These are phyloP conservation scores for Syzygium grande DNA, from an alignment of 345 rosid genomes.

Conservation along the genomic window DNA sequence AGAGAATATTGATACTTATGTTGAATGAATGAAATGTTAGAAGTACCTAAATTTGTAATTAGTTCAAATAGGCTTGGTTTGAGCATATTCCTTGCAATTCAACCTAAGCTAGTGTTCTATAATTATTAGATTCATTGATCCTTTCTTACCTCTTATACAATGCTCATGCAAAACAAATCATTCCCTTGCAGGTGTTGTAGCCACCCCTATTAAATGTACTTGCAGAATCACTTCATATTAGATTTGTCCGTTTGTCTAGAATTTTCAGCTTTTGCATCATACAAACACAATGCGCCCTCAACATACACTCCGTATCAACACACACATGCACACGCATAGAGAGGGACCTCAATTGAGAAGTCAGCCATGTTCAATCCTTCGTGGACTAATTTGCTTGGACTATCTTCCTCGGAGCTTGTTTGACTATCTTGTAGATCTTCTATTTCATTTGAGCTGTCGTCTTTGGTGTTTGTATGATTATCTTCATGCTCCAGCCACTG, in stretches of 20 bases:
- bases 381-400: neutral
- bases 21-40: neutral
- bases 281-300: neutral
- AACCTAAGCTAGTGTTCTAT: neutral
- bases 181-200: neutral
- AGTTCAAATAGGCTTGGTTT: rapidly evolving
- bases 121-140: neutral
- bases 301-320: too few relatives aligned
- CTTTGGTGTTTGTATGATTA: too few relatives aligned
- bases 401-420: neutral
- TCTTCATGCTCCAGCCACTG: too few relatives aligned
- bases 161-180: neutral
- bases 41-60: neutral
- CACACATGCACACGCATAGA: too few relatives aligned
- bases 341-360: neutral
- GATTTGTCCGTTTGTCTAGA: neutral
- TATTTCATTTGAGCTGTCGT: too few relatives aligned
- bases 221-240: neutral
- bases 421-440: too few relatives aligned
- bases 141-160: neutral
- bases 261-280: neutral
- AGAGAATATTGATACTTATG: neutral
- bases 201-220: neutral
- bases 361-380: too few relatives aligned
- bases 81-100: neutral